Percentiles rank a stretch among this genome's conserved stretches.
Evolutionary conservation across 2,329 filamentous ascomycete genomes (phyloP).

Genomic region (Aspergillus neotritici): DNA sequence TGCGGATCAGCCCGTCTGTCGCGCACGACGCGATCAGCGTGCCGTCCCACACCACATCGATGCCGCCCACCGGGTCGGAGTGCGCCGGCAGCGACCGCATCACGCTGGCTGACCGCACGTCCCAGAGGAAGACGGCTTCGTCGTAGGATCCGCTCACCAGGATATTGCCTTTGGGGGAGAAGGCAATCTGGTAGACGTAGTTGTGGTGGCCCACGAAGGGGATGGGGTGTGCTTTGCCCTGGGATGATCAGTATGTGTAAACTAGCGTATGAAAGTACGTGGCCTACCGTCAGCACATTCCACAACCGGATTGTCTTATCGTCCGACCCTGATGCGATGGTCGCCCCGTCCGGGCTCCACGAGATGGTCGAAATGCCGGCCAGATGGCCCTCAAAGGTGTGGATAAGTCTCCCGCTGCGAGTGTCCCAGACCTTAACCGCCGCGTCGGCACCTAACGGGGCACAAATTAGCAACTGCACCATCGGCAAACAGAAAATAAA

Average conservation of each 20-base stretch:
- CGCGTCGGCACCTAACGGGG: constrained; percentile 63
- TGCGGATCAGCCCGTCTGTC: constrained; percentile 82
- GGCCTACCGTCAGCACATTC: constrained; percentile 57
- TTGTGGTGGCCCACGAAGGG: constrained; percentile 84
- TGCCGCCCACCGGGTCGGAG: constrained; percentile 86
- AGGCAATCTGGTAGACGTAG: constrained; percentile 89
- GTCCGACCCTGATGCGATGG: constrained; percentile 84
- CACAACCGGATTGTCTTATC: constrained; percentile 94
- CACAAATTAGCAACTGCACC: too few relatives aligned
- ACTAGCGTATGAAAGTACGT: background rate
- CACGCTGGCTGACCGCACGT: constrained; percentile 76
- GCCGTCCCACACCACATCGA: constrained; percentile 88
- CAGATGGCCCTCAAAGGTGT: constrained; percentile 88
- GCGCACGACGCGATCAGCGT: constrained; percentile 89
- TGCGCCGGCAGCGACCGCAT: constrained; percentile 93
- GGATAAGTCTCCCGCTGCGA: constrained; percentile 67
- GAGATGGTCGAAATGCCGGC: constrained; percentile 86
- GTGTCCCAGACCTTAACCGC: constrained; percentile 91
- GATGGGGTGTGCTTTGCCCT: constrained; percentile 53
- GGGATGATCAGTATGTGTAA: background rate
- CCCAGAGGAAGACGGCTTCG: constrained; percentile 95
- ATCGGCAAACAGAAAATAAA: constrained; percentile 5
- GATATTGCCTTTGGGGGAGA: constrained; percentile 97
- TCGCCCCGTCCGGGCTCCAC: constrained; percentile 88
- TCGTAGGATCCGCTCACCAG: constrained; percentile 93